Base-by-base conservation (phyloP, 257 asterid species). In the Nicotiana paniculata region DNA sequence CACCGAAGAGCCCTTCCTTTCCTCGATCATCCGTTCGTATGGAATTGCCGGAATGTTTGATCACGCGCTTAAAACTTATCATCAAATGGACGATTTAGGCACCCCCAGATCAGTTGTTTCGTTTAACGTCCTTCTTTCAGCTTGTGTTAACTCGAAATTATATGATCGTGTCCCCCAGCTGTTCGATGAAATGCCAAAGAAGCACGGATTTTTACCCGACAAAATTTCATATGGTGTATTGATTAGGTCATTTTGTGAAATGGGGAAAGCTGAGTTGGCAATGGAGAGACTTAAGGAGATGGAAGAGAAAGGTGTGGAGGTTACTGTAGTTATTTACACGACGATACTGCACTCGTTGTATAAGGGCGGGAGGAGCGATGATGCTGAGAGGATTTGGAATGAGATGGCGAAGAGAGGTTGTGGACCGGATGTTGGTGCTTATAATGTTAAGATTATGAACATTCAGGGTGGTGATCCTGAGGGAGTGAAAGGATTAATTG, bases 41-140 rank as follows among this genome's bases (percentile, higher is more conserved):
- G 98, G 97, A 65, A 54, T 88, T 46, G 95, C 89, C 37, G 97
- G 97, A 5, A 91, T 96, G 99, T 81, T 91, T 66, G 94, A 93
- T 15, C 90, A 91, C 13, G 97, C 99, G 16, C 83, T 88, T 77
- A 82, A 68, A 1, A 89, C 92, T 7, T 96, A 89, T 78, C 65
- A 81, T 9, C 88, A 93, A 79, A 93, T 96, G 99, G 76, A 90
- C 3, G 90, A 89, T 18, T 75, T 96, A 62, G 96, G 96, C 72
- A 92, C 97, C 48, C 97, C 94, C 12, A 89, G 96, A 54, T 84
- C 97, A 6, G 53, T 90, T 4, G 81, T 88, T 33, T 96, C 99
- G 2, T 91, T 96, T 26, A 93, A 96, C 62, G 87, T 94, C 21
- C 90, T 96, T 21, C 92, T 96, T 57, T 51, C 65, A 3, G 97